phyloP scores from a whole-genome alignment of 352 stramenopile species.

The Globisporangium echinulatum region DNA sequence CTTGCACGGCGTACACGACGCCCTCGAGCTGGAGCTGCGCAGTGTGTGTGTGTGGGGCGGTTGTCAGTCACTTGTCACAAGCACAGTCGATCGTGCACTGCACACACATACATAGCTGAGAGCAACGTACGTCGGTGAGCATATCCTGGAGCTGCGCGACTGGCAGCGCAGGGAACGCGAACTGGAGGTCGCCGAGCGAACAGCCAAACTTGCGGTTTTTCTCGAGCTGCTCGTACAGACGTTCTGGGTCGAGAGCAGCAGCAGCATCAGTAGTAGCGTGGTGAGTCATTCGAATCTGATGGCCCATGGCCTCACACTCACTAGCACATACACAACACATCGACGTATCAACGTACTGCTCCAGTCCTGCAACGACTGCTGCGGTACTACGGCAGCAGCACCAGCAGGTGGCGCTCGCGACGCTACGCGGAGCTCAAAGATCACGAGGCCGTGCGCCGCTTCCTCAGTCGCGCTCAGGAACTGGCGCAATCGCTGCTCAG shows the following conservation, averaged over 20 bases:
- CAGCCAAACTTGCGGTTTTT: constrained; percentile 26
- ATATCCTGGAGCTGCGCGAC: constrained; percentile 46
- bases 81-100: too few relatives aligned
- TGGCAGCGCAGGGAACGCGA: constrained; percentile 41
- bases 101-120: background rate
- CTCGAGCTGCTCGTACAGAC: constrained; percentile 36
- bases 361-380: constrained; percentile 43
- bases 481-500: constrained; percentile 44
- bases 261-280: too few relatives aligned
- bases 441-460: constrained; percentile 37
- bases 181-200: constrained; percentile 47
- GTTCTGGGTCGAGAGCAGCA: constrained; percentile 16
- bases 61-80: constrained; percentile 3
- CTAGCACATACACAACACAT: background rate
- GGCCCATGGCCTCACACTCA: too few relatives aligned
- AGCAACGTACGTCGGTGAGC: constrained; percentile 43
- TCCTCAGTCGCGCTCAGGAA: constrained; percentile 62
- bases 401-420: background rate
- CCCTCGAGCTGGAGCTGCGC: constrained; percentile 60
- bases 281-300: background rate
- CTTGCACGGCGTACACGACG: constrained; percentile 44
- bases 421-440: constrained; percentile 41
- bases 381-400: constrained; percentile 9
- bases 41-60: background rate
- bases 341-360: constrained; percentile 26